These are phyloP conservation scores for Xylariaceae sp. DNA, from an alignment of 2,329 filamentous ascomycete genomes.

Conservation along the genomic window DNA sequence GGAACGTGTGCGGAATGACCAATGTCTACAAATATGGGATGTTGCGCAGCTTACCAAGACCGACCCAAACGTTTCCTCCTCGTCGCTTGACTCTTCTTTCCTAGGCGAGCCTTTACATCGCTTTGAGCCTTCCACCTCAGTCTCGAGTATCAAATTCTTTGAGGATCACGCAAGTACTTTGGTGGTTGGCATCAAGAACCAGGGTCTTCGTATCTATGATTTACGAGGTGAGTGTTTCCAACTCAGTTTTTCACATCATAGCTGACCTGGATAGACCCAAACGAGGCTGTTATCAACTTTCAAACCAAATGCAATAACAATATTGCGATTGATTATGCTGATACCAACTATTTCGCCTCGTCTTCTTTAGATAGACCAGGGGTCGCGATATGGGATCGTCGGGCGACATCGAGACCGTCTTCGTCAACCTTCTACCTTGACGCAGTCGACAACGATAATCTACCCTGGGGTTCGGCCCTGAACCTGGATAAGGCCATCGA, in stretches of 20 bases:
- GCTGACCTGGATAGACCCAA: slow-evolving; percentile 37
- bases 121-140: slow-evolving; percentile 64
- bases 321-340: slow-evolving; percentile 71
- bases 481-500: slow-evolving; percentile 55
- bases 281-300: slow-evolving; percentile 52
- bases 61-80: slow-evolving; percentile 44
- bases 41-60: slow-evolving; percentile 56
- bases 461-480: slow-evolving; percentile 60
- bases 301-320: slow-evolving; percentile 66
- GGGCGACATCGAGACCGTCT: slow-evolving; percentile 50
- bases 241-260: not conserved
- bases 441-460: slow-evolving; percentile 55
- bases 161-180: slow-evolving; percentile 70
- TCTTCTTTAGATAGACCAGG: slow-evolving; percentile 71
- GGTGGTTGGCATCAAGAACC: slow-evolving; percentile 70
- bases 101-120: slow-evolving; percentile 55
- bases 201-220: slow-evolving; percentile 73
- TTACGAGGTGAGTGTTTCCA: slow-evolving; percentile 55
- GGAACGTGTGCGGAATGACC: slow-evolving; percentile 76
- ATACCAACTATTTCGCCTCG: slow-evolving; percentile 81
- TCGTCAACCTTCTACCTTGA: slow-evolving; percentile 52
- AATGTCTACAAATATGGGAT: slow-evolving; percentile 80
- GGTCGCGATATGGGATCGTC: slow-evolving; percentile 74
- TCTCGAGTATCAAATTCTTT: slow-evolving; percentile 80
- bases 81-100: slow-evolving; percentile 43